Evolutionary conservation across 208 protist genomes (phyloP).

Genomic region (Trypanosoma grayi): DNA sequence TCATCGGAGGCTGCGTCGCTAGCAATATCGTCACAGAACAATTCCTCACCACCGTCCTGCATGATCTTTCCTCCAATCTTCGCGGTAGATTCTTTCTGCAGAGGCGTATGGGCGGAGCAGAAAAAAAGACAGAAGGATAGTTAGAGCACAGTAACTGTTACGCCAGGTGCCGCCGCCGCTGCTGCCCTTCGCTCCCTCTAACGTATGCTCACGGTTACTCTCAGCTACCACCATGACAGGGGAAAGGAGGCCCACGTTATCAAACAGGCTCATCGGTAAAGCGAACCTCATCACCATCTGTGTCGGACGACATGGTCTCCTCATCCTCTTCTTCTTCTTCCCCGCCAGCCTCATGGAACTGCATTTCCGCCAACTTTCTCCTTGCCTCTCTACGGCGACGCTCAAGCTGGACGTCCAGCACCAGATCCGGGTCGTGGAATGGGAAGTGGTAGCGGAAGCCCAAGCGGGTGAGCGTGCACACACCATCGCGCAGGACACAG

Average conservation of each 20-base stretch:
- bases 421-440: slow-evolving; percentile 62
- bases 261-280: slow-evolving; percentile 29
- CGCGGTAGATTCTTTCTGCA: too few relatives aligned
- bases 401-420: slow-evolving; percentile 45
- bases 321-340: slow-evolving; percentile 6
- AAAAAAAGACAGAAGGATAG: too few relatives aligned
- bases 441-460: slow-evolving; percentile 84
- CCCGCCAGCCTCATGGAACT: neutral
- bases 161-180: too few relatives aligned
- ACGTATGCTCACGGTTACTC: neutral
- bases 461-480: slow-evolving; percentile 57
- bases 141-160: too few relatives aligned
- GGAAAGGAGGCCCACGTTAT: neutral
- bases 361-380: slow-evolving; percentile 4
- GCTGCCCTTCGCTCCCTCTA: neutral
- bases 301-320: neutral
- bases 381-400: slow-evolving; percentile 2
- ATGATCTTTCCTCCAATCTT: slow-evolving; percentile 1
- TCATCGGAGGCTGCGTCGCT: slow-evolving; percentile 6
- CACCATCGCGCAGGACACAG: slow-evolving; percentile 32
- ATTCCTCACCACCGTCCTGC: slow-evolving; percentile 4
- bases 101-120: too few relatives aligned
- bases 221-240: neutral
- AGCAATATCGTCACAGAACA: slow-evolving; percentile 13
- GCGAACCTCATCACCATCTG: slow-evolving; percentile 11